Evolutionary conservation across 2,329 filamentous ascomycete species (phyloP).

Genomic region (Akanthomyces muscarius): DNA sequence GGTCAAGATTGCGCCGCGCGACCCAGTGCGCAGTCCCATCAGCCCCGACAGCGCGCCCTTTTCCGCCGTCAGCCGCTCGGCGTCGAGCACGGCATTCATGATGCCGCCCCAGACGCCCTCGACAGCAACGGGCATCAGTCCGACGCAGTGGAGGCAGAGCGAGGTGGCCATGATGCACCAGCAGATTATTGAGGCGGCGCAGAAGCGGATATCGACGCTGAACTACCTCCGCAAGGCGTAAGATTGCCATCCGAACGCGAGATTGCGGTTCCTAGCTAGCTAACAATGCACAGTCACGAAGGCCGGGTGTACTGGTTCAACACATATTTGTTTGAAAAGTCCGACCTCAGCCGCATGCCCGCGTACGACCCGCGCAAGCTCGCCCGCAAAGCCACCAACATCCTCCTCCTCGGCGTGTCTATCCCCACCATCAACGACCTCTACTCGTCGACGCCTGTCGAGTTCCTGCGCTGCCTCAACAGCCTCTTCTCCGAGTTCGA

Average conservation of each 20-base stretch:
- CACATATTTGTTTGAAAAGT: constrained; percentile 83
- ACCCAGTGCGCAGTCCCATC: constrained; percentile 24
- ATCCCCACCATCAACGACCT: constrained; percentile 87
- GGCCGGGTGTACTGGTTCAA: constrained; percentile 98
- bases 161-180: constrained; percentile 50
- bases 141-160: constrained; percentile 35
- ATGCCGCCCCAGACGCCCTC: constrained; percentile 24
- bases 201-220: constrained; percentile 89
- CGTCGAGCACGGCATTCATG: constrained; percentile 33
- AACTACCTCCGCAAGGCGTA: constrained; percentile 92
- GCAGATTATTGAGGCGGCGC: constrained; percentile 77
- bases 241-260: constrained; percentile 32
- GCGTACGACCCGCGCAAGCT: constrained; percentile 83
- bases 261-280: background rate
- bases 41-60: constrained; percentile 36
- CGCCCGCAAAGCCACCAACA: constrained; percentile 86
- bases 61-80: constrained; percentile 41
- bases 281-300: constrained; percentile 62
- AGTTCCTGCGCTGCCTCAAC: constrained; percentile 85
- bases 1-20: constrained; percentile 37
- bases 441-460: constrained; percentile 70
- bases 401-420: constrained; percentile 86
- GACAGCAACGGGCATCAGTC: constrained; percentile 15
- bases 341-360: constrained; percentile 74
- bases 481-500: constrained; percentile 88